These are phyloP conservation scores for Colletotrichum sp. DNA, from an alignment of 2,329 filamentous ascomycete species.

Conservation along the genomic window DNA sequence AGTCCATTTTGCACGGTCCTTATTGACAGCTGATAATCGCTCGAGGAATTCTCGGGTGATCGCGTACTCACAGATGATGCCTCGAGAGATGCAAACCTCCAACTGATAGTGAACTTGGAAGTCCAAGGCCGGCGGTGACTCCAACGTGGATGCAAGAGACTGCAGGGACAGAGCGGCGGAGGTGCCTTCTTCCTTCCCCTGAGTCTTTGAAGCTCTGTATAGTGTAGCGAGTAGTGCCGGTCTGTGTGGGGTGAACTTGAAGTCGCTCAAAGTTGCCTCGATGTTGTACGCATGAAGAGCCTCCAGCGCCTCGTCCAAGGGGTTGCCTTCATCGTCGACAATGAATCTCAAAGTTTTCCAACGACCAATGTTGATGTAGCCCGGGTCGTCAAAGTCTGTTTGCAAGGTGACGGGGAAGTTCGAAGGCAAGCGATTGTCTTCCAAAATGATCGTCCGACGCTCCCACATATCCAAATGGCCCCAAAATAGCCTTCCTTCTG, in stretches of 20 bases:
- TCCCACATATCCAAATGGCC: slow-evolving; percentile 48
- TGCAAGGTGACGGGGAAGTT: slow-evolving; percentile 42
- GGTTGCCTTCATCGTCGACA: slow-evolving; percentile 32
- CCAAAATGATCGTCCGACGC: slow-evolving; percentile 50
- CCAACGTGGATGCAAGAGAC: slow-evolving; percentile 43
- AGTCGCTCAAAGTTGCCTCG: slow-evolving; percentile 42
- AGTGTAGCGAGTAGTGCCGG: not conserved
- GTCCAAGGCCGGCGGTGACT: slow-evolving; percentile 50
- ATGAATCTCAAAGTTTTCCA: slow-evolving; percentile 61
- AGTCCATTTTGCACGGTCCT: slow-evolving; percentile 62
- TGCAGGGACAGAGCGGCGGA: not conserved
- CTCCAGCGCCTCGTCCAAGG: slow-evolving; percentile 47
- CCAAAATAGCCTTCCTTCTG: slow-evolving; percentile 34
- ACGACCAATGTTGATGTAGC: slow-evolving; percentile 55
- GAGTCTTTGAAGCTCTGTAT: not conserved
- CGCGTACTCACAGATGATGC: slow-evolving; percentile 76
- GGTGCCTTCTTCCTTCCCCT: not conserved
- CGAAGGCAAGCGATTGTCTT: slow-evolving; percentile 34
- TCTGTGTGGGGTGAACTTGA: slow-evolving; percentile 38
- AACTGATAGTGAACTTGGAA: slow-evolving; percentile 87
- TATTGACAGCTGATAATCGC: slow-evolving; percentile 52
- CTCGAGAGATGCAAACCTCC: slow-evolving; percentile 88
- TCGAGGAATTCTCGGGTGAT: slow-evolving; percentile 71
- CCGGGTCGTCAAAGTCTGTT: slow-evolving; percentile 33
- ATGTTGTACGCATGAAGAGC: slow-evolving; percentile 78